Percentiles rank a stretch among this genome's conserved stretches.
Conservation (phyloP, 2,329 filamentous ascomycete species). For the Clonostachys byssicola region DNA sequence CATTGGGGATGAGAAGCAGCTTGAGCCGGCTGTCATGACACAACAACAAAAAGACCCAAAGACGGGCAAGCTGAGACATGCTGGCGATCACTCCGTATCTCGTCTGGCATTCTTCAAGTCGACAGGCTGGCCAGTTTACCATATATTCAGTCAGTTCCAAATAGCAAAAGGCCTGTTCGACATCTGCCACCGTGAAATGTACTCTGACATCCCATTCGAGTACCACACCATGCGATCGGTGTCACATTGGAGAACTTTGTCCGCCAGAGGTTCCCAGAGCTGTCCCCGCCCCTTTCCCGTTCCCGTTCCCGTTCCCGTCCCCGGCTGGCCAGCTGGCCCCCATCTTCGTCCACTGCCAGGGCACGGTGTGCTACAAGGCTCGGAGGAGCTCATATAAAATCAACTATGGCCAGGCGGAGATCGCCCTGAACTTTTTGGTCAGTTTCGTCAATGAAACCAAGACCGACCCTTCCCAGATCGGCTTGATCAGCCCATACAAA, state of each 20-base stretch:
- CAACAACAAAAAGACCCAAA: not conserved
- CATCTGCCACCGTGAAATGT: not conserved
- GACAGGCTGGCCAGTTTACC: not conserved
- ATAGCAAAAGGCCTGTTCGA: not conserved
- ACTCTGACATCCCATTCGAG: not conserved
- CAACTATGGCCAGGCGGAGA: not conserved
- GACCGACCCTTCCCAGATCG: slow-evolving; percentile 1
- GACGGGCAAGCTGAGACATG: slow-evolving; percentile 1
- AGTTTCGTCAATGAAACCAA: slow-evolving; percentile 5
- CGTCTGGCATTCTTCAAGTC: not conserved
- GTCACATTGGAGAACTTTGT: no score
- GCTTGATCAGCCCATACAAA: not conserved
- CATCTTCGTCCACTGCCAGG: not conserved
- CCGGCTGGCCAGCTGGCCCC: not conserved
- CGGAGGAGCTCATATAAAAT: not conserved
- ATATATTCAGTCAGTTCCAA: not conserved
- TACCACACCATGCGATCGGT: not conserved
- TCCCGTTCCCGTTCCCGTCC: no score
- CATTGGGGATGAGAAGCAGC: slow-evolving; percentile 9
- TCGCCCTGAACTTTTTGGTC: slow-evolving; percentile 3
- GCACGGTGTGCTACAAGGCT: not conserved
- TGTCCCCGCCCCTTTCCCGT: not conserved
- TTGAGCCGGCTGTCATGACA: slow-evolving; percentile 3
- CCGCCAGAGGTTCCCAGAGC: no score
- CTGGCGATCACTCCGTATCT: slow-evolving; percentile 2